Evolutionary conservation across 306 rosid genomes (phyloP), one percentile per base, ranked within the genome.

Genomic region (Canavalia ensiformis): DNA sequence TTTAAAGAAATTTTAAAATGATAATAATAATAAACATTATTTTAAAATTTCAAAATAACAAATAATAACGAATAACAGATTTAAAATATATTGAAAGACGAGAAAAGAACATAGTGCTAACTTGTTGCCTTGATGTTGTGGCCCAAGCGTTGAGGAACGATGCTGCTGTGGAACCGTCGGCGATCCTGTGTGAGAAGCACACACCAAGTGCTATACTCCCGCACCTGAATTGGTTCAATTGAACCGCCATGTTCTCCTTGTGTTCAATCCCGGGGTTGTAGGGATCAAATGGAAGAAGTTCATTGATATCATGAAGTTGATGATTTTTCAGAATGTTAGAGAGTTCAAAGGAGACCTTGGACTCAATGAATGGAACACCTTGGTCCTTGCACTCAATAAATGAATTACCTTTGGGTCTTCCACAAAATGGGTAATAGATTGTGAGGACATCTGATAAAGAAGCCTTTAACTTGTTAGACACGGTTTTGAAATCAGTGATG

Each of bases 351-450:
- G 69, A 10, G 45, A 52, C 10, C 72, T 3, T 50, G 29, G 77
- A 74, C 18, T 85, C 78, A 1, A 57, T 33, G 49, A 13, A 81
- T 4, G 46, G 18, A 18, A 66, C 86, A 8, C 86, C 86, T 4
- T 12, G 46, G 1, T 85, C 83, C 25, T 72, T 78, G 72, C 88
- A 85, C 4, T 72, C 77, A 6, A 85, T 49, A 8, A 0, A 10
- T 45, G 59, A 2, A 1, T 81, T 74, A 7, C 4, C 76, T 71
- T 59, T 54, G 1, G 44, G 4, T 52, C 42, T 86, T n/a, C 86
- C 88, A 30, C 74, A 83, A 11, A 82, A 74, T 1, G 84, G 86
- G 68, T 72, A 73, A 5, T 66, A 82, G 3, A 52, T 82, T 67
- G 86, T 56, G 34, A 86, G 69, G 1, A 42, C n/a, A 1, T 68